phyloP scores from a whole-genome alignment of 371 early-diverging fungal species.

The Dinochytrium kinnereticum region DNA sequence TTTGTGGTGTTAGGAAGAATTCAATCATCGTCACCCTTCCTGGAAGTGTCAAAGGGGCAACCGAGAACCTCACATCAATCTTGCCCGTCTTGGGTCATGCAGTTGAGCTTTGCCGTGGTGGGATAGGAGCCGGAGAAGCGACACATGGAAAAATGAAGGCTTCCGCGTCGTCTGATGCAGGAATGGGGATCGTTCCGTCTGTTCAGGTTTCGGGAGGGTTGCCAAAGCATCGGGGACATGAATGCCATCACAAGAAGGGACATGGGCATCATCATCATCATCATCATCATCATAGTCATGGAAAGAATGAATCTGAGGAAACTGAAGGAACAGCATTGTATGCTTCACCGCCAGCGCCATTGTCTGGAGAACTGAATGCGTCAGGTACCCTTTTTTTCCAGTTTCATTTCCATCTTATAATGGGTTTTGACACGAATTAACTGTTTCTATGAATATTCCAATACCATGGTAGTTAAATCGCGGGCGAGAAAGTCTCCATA shows the following conservation, averaged over 20 bases:
- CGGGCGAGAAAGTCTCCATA: conserved; percentile 82
- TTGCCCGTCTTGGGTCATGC: conserved; percentile 80
- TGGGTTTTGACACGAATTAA: background rate
- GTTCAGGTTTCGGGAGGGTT: background rate
- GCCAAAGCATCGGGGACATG: background rate
- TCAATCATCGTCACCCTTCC: conserved; percentile 83
- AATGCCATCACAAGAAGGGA: conserved; percentile 8
- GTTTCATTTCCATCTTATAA: too few species aligned
- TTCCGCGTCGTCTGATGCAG: conserved; percentile 19
- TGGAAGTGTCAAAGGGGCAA: conserved; percentile 84
- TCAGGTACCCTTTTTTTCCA: conserved; percentile 19
- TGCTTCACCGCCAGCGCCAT: background rate
- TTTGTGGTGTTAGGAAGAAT: conserved; percentile 74
- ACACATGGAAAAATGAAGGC: conserved; percentile 55
- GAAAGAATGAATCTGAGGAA: conserved; percentile 18
- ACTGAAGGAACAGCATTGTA: background rate
- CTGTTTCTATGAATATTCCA: background rate
- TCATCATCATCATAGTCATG: conserved; percentile 49
- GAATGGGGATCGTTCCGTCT: background rate
- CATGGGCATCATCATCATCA: conserved; percentile 51
- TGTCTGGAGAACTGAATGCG: conserved; percentile 21
- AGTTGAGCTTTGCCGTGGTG: conserved; percentile 69
- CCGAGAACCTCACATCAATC: conserved; percentile 80
- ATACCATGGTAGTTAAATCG: conserved; percentile 54
- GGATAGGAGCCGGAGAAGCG: conserved; percentile 47